Percentiles rank a stretch among this genome's conserved stretches.
These are phyloP conservation scores for Penicillium verhagenii DNA, from an alignment of 495 filamentous ascomycete species.

Conservation along the genomic window DNA sequence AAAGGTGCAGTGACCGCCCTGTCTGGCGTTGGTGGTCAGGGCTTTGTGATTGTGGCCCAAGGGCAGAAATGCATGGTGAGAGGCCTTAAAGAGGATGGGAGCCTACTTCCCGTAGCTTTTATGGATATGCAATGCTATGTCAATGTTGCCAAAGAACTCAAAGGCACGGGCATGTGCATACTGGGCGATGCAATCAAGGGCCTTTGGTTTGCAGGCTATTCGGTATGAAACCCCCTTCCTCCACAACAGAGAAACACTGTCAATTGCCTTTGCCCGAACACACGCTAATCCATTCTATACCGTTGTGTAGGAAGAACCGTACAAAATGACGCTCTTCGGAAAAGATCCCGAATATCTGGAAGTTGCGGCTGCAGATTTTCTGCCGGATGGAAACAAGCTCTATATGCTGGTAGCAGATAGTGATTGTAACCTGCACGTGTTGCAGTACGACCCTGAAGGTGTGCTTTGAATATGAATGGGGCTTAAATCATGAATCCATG, in stretches of 20 bases:
- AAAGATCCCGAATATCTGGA: constrained; percentile 76
- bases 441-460: constrained; percentile 94
- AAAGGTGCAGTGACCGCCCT: constrained; percentile 91
- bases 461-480: constrained; percentile 24
- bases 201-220: constrained; percentile 91
- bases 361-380: constrained; percentile 79
- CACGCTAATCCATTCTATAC: too few species aligned
- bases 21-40: constrained; percentile 85
- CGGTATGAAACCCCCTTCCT: constrained; percentile 44
- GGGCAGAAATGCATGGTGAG: constrained; percentile 97
- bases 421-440: constrained; percentile 78
- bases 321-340: constrained; percentile 91
- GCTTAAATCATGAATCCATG: not conserved
- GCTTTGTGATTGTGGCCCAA: constrained; percentile 86
- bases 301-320: constrained; percentile 72
- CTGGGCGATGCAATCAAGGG: constrained; percentile 90
- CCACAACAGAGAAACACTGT: not conserved
- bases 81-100: constrained; percentile 91
- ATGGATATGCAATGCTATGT: constrained; percentile 97
- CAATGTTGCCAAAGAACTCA: constrained; percentile 74
- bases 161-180: constrained; percentile 76
- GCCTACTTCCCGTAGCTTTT: constrained; percentile 89
- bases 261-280: not conserved
- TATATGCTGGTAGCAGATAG: constrained; percentile 81
- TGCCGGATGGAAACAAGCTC: constrained; percentile 81